Percentiles rank a stretch among this genome's conserved stretches.
Evolutionary conservation across 495 filamentous ascomycete species (phyloP).

Genomic region (Tuber borchii): DNA sequence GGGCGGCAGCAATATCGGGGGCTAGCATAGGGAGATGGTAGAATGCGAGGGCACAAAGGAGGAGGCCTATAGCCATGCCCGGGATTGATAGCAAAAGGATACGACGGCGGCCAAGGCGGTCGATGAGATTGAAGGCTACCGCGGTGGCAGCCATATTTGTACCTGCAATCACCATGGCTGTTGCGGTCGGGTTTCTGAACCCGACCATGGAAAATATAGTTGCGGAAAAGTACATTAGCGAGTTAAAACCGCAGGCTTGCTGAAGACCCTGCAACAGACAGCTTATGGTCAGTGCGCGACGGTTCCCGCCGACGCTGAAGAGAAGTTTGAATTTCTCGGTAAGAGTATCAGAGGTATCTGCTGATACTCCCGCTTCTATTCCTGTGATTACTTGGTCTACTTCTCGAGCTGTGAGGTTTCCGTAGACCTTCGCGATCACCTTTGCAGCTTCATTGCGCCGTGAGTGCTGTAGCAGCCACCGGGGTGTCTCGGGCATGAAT

Average conservation of each 20-base stretch:
- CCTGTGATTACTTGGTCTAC: slow-evolving; percentile 53
- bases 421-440: slow-evolving; percentile 61
- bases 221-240: slow-evolving; percentile 91
- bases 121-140: slow-evolving; percentile 68
- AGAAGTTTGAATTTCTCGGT: slow-evolving; percentile 42
- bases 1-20: slow-evolving; percentile 23
- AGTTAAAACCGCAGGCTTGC: slow-evolving; percentile 87
- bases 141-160: slow-evolving; percentile 81
- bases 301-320: slow-evolving; percentile 57
- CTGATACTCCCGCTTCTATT: slow-evolving; percentile 55
- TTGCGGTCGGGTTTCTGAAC: slow-evolving; percentile 73
- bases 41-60: slow-evolving; percentile 62
- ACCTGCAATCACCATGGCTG: slow-evolving; percentile 69
- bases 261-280: slow-evolving; percentile 82
- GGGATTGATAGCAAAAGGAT: slow-evolving; percentile 81
- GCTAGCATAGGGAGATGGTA: slow-evolving; percentile 49
- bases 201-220: slow-evolving; percentile 78
- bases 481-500: slow-evolving; percentile 74
- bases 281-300: slow-evolving; percentile 73
- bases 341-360: slow-evolving; percentile 19
- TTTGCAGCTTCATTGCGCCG: slow-evolving; percentile 53
- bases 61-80: slow-evolving; percentile 68
- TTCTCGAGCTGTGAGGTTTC: slow-evolving; percentile 30
- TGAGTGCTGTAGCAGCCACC: slow-evolving; percentile 72
- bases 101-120: slow-evolving; percentile 69